A percentile compares a stretch with the other conserved stretches of the same genome.
Conservation (phyloP, 176 grass and related monocot species). For the Paspalum notatum region DNA sequence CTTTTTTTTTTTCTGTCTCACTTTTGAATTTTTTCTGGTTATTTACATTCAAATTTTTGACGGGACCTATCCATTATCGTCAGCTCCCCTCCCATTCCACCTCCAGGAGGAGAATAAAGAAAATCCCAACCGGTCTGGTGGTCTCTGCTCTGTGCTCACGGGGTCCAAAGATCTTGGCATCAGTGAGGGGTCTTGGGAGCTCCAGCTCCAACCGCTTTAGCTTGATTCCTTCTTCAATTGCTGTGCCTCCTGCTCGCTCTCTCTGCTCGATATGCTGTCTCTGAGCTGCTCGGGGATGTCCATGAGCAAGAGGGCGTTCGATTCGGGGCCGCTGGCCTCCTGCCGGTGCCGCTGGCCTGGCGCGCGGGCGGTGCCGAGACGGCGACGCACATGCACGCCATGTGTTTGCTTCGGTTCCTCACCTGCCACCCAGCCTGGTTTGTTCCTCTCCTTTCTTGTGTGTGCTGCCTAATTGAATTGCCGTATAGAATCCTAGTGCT, state of each 20-base stretch:
- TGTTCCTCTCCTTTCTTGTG: background rate
- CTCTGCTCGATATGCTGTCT: conserved; percentile 59
- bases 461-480: background rate
- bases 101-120: too few relatives aligned
- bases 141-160: too few relatives aligned
- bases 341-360: conserved; percentile 36
- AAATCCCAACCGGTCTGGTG: too few relatives aligned
- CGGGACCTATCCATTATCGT: too few relatives aligned
- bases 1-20: too few relatives aligned
- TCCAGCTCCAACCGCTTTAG: conserved; percentile 20
- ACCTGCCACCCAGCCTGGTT: conserved; percentile 60
- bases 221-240: background rate
- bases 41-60: too few relatives aligned
- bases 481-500: background rate
- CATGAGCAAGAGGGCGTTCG: conserved; percentile 54
- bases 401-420: conserved; percentile 76
- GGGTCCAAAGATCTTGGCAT: conserved; percentile 9
- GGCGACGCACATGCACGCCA: conserved; percentile 54
- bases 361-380: conserved; percentile 39
- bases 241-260: background rate
- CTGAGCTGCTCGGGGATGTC: conserved; percentile 61
- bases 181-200: conserved; percentile 20
- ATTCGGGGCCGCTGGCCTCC: conserved; percentile 31
- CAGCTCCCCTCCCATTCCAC: too few relatives aligned
- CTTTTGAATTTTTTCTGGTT: too few relatives aligned